A percentile compares a stretch with the other conserved stretches of the same genome.
Conservation (phyloP, 306 rosid species). For the Castanea sativa region DNA sequence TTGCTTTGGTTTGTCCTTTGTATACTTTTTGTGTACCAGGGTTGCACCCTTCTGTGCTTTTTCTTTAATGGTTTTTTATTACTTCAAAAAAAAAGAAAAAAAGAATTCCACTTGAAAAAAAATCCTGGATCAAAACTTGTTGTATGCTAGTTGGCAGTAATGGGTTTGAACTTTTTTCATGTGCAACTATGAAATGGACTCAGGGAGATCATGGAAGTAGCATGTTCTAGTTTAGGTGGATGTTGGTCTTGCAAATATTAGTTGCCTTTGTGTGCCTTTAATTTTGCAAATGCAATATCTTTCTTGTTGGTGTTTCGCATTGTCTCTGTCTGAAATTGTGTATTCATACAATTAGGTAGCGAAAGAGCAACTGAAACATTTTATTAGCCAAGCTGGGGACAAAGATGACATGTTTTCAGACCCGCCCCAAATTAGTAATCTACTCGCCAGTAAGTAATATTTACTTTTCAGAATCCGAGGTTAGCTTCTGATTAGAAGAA, state of each 20-base stretch:
- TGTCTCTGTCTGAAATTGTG: conserved; percentile 25
- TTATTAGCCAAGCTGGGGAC: conserved; percentile 73
- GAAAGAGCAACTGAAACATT: conserved; percentile 69
- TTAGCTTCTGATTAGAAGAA: not conserved
- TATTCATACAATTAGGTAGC: conserved; percentile 54
- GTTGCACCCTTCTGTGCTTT: too few relatives aligned
- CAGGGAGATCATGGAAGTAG: not conserved
- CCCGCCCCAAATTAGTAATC: conserved; percentile 38
- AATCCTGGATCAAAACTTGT: not conserved
- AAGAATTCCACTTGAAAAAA: not conserved
- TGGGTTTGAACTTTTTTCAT: not conserved
- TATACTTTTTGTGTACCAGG: too few relatives aligned
- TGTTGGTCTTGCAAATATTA: not conserved
- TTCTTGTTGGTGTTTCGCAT: not conserved
- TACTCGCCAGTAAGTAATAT: conserved; percentile 48
- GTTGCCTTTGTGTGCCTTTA: not conserved
- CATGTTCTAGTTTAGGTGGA: conserved; percentile 9
- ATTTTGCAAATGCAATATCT: not conserved
- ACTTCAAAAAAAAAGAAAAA: too few relatives aligned
- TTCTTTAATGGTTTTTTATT: too few relatives aligned
- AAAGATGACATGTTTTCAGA: conserved; percentile 53
- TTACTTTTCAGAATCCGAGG: not conserved
- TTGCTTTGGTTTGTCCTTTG: too few relatives aligned
- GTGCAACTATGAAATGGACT: not conserved
- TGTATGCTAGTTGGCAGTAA: not conserved